phyloP scores from a whole-genome alignment of 2,329 filamentous ascomycete genomes.

The Teratosphaeria nubilosa region DNA sequence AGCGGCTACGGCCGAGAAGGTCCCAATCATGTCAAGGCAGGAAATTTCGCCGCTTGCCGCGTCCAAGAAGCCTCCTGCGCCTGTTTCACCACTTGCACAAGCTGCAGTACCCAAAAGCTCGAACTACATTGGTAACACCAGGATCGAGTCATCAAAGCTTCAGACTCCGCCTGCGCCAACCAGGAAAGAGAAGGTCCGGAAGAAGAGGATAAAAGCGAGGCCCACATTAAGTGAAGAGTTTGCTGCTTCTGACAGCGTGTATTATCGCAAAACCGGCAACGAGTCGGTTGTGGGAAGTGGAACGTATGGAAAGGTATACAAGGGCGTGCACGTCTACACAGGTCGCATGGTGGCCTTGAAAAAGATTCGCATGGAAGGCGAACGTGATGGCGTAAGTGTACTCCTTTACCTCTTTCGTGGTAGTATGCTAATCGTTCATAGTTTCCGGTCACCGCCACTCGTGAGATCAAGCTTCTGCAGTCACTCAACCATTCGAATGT shows the following conservation, averaged over 20 bases:
- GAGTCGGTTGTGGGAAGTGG: constrained; percentile 93
- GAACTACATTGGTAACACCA: constrained; percentile 24
- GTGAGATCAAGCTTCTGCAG: constrained; percentile 86
- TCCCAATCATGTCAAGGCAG: constrained; percentile 10
- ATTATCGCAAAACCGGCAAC: constrained; percentile 91
- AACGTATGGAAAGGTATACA: constrained; percentile 93
- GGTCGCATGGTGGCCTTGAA: constrained; percentile 76
- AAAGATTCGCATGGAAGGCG: constrained; percentile 87
- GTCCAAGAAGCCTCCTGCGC: constrained; percentile 41
- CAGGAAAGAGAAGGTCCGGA: constrained; percentile 49
- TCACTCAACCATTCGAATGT: constrained; percentile 74
- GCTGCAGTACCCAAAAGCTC: constrained; percentile 21
- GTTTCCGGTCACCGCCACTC: constrained; percentile 81
- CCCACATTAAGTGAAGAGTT: constrained; percentile 64
- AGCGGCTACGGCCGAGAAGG: constrained; percentile 27
- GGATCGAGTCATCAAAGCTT: constrained; percentile 12
- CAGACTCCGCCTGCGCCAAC: constrained; percentile 14
- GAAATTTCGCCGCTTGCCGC: constrained; percentile 20
- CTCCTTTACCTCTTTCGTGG: background rate
- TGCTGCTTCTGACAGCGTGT: constrained; percentile 74
- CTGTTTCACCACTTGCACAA: constrained; percentile 20
- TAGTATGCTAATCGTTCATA: constrained; percentile 22
- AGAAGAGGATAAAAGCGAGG: constrained; percentile 60
- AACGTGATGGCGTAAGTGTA: constrained; percentile 59
- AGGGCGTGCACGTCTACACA: constrained; percentile 86